phyloP scores from a whole-genome alignment of 2,329 filamentous ascomycete genomes.

The Curvularia lunata region DNA sequence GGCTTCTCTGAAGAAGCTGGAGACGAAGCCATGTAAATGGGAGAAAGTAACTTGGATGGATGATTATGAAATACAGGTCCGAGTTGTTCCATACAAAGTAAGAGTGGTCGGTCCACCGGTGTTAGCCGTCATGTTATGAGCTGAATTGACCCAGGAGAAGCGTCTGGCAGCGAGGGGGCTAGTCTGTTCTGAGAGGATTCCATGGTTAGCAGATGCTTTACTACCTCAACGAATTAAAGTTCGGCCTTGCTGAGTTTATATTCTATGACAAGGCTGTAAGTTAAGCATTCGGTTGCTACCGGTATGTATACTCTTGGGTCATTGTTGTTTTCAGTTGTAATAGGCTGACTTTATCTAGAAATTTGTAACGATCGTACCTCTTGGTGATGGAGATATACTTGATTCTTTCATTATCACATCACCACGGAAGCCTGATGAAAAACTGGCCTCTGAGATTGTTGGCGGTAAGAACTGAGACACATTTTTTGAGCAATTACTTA shows the following conservation, averaged over 20 bases:
- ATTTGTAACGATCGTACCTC: conserved; percentile 25
- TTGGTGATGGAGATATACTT: conserved; percentile 20
- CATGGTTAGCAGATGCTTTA: not conserved
- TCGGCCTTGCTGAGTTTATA: conserved; percentile 15
- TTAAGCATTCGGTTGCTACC: not conserved
- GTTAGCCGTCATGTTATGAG: too few species aligned
- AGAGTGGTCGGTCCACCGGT: conserved; percentile 1
- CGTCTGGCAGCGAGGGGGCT: not conserved
- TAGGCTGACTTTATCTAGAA: conserved; percentile 20
- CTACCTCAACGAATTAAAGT: conserved; percentile 4
- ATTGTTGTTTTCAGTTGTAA: not conserved
- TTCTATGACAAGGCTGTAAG: conserved; percentile 19
- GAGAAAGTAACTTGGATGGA: not conserved
- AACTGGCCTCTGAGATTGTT: conserved; percentile 21
- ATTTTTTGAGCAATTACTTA: too few species aligned
- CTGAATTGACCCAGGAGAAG: not conserved
- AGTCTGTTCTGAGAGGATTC: not conserved
- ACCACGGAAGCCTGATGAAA: too few species aligned
- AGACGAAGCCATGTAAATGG: not conserved
- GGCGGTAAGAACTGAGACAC: too few species aligned
- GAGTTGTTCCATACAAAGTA: not conserved
- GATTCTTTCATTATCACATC: conserved; percentile 31
- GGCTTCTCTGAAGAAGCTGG: not conserved
- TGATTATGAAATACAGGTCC: not conserved
- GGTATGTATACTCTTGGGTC: not conserved